Base-by-base conservation (phyloP, 768 basidiomycete species). In the Leccinum incarnatum region DNA sequence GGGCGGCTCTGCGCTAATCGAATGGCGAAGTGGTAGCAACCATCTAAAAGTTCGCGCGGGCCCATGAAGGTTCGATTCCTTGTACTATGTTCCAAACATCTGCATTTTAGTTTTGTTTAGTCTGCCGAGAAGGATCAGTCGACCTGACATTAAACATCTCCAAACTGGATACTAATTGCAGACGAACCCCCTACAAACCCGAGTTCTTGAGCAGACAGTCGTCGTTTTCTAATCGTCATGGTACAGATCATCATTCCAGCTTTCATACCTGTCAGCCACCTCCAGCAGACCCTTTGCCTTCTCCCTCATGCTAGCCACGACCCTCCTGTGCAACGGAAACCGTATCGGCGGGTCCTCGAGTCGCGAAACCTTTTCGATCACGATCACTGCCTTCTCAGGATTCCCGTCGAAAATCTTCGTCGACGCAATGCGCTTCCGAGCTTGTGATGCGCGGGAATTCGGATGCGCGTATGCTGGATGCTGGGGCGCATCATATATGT, bases 381-480 rank as follows among this genome's bases (percentile, higher is more conserved):
- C 63, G 34, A 53, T 37, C 0, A 5, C 61, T 4, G 60, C 64
- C 36, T 66, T 69, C 10, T 40, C 37, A 7, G 53, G 54, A 8
- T 68, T 58, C 1, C 23, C 23, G 23, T 23, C 23, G 23, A 23
- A 23, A 23, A 37, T 0, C 21, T 59, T 49, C 3, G 51, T 19
- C 42, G 42, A 45, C 0, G 4, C 7, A 6, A 2, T 54, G 5
- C 6, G 9, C 1, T 27, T 50, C 21, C 67, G 67, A 14, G 19
- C 7, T 40, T 62, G 51, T 14, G 60, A 56, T 11, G 19, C 30
- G 5, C 4, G 47, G 21, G 56, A 42, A 8, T 45, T 19, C 7
- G 62, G 66, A 25, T 66, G 25, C 0, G 56, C 37, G 34, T 70
- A 70, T 36, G 66, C 68, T 14, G 64, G 56, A 19, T 72, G 69